phyloP scores from a whole-genome alignment of 2,329 filamentous ascomycete genomes.

The Talaromyces sp. region DNA sequence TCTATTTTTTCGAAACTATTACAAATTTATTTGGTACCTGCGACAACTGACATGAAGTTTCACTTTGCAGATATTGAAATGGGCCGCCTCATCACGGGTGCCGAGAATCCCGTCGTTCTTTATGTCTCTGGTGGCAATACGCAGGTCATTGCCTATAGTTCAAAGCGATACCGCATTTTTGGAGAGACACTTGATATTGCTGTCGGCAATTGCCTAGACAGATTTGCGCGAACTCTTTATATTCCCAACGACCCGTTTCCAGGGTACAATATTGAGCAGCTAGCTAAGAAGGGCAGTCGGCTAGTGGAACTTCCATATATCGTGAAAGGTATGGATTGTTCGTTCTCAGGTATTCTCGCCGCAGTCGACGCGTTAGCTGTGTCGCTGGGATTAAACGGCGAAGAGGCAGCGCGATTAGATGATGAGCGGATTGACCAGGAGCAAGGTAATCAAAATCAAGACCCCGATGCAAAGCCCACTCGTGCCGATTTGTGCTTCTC shows the following conservation, averaged over 20 bases:
- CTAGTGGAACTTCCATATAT: conserved; percentile 90
- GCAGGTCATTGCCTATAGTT: conserved; percentile 95
- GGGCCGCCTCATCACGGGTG: conserved; percentile 89
- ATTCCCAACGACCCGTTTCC: conserved; percentile 97
- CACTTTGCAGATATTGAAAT: conserved; percentile 78
- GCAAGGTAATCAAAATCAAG: conserved; percentile 30
- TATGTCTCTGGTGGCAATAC: conserved; percentile 97
- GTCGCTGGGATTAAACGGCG: conserved; percentile 39
- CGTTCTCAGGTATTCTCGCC: conserved; percentile 89
- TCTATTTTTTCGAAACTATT: background rate
- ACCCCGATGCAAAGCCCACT: conserved; percentile 57
- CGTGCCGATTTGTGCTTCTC: conserved; percentile 89
- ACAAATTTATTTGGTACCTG: background rate
- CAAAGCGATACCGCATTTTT: conserved; percentile 94
- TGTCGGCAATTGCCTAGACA: conserved; percentile 94
- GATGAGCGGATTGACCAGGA: conserved; percentile 22
- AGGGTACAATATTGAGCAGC: conserved; percentile 96
- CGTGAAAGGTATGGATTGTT: conserved; percentile 98
- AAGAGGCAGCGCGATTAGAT: conserved; percentile 56
- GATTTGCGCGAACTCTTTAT: conserved; percentile 85
- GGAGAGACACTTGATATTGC: conserved; percentile 97
- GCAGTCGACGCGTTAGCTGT: conserved; percentile 78
- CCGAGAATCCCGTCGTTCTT: conserved; percentile 87
- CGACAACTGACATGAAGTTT: background rate
- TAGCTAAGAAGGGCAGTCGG: conserved; percentile 72